Conservation (phyloP, 352 stramenopile genomes). For the Globisporangium polare region DNA sequence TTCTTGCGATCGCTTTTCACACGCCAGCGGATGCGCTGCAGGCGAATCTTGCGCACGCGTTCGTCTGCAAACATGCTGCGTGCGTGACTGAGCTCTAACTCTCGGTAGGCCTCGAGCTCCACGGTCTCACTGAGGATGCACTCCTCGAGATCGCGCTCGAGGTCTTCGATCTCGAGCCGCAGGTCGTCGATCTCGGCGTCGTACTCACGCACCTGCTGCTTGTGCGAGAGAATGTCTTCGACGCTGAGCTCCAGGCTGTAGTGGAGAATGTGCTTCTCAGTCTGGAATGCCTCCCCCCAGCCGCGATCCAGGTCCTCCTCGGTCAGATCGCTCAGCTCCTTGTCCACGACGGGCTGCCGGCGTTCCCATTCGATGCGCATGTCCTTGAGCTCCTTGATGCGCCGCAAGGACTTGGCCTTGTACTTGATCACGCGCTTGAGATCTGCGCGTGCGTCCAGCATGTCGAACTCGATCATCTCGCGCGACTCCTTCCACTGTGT, state of each 20-base stretch:
- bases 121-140: slow-evolving; percentile 57
- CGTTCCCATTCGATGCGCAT: slow-evolving; percentile 83
- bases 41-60: slow-evolving; percentile 28
- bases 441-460: slow-evolving; percentile 53
- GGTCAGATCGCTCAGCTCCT: slow-evolving; percentile 57
- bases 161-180: slow-evolving; percentile 65
- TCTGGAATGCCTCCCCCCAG: slow-evolving; percentile 76
- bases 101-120: slow-evolving; percentile 55
- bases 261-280: slow-evolving; percentile 64
- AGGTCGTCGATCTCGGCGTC: slow-evolving; percentile 70
- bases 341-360: slow-evolving; percentile 66
- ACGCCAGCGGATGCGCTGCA: slow-evolving; percentile 63
- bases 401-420: slow-evolving; percentile 63
- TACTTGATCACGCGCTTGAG: slow-evolving; percentile 71
- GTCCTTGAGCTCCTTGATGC: slow-evolving; percentile 71
- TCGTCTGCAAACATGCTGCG: slow-evolving; percentile 38
- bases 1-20: slow-evolving; percentile 54
- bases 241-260: slow-evolving; percentile 73
- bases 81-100: slow-evolving; percentile 49
- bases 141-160: slow-evolving; percentile 78
- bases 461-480: slow-evolving; percentile 73
- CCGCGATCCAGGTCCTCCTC: slow-evolving; percentile 71
- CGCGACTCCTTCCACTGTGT: slow-evolving; percentile 49
- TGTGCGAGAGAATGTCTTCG: slow-evolving; percentile 61
- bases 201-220: slow-evolving; percentile 66